Evolutionary conservation across 441 rosid genomes (phyloP).

Genomic region (Theobroma grandiflorum): DNA sequence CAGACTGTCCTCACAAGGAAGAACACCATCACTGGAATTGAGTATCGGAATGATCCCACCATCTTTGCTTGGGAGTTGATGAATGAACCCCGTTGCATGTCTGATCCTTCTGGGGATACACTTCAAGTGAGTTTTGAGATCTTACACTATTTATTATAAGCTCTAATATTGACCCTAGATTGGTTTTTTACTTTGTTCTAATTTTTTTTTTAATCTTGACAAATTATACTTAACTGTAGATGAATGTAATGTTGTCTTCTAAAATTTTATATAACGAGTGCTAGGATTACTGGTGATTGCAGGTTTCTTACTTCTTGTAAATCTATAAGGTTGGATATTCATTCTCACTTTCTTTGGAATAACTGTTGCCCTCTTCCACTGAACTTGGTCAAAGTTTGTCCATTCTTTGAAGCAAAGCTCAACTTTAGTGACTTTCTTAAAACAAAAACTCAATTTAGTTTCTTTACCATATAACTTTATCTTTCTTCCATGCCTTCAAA

Average conservation of each 20-base stretch:
- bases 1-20: slow-evolving; percentile 83
- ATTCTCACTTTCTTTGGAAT: neutral
- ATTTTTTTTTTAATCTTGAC: neutral
- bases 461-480: neutral
- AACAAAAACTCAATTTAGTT: neutral
- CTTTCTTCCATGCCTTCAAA: neutral
- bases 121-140: slow-evolving; percentile 72
- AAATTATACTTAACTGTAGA: neutral
- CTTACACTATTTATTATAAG: slow-evolving; percentile 17
- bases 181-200: neutral
- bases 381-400: neutral
- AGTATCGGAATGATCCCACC: slow-evolving; percentile 89
- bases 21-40: slow-evolving; percentile 85
- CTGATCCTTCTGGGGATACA: slow-evolving; percentile 90
- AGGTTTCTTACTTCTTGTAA: neutral
- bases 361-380: neutral
- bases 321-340: neutral
- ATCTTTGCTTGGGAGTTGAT: slow-evolving; percentile 98
- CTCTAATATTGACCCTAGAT: neutral
- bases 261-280: neutral
- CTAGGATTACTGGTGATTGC: neutral
- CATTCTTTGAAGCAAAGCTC: neutral
- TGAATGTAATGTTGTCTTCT: neutral
- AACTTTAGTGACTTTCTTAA: neutral
- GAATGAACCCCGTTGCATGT: slow-evolving; percentile 91